A percentile compares a stretch with the other conserved stretches of the same genome.
Conservation (phyloP, 2,329 filamentous ascomycete species). For the Neoarthrinium moseri region DNA sequence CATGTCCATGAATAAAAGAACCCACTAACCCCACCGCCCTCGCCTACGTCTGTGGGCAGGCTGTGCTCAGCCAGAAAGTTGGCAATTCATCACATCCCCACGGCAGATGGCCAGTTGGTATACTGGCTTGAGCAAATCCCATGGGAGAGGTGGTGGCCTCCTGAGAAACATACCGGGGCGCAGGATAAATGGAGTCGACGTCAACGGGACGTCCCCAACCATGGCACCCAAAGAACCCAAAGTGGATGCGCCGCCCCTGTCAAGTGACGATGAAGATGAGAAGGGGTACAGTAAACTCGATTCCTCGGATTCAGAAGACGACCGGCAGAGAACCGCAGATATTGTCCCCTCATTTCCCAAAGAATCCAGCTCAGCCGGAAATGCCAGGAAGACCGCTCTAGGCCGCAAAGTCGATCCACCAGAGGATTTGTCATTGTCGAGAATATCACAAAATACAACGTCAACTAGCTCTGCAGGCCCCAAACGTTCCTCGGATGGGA, state of each 20-base stretch:
- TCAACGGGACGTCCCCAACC: background rate
- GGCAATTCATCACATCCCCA: too few species aligned
- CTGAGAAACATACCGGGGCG: background rate
- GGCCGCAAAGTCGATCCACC: background rate
- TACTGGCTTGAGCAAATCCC: too few species aligned
- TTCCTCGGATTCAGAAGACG: conserved; percentile 1
- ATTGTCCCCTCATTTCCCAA: background rate
- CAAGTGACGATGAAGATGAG: background rate
- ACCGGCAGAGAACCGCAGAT: background rate
- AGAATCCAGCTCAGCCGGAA: background rate
- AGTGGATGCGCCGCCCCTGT: too few species aligned
- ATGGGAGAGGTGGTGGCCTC: too few species aligned
- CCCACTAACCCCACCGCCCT: too few species aligned
- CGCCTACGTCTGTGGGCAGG: too few species aligned
- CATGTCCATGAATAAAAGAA: too few species aligned
- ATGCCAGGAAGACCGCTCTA: background rate
- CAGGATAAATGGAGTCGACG: background rate
- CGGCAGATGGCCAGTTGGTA: too few species aligned
- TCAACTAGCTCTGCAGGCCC: background rate
- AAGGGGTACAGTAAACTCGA: background rate
- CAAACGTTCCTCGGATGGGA: background rate
- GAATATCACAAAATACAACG: background rate
- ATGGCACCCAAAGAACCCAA: background rate
- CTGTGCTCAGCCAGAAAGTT: too few species aligned
- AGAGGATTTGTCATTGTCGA: background rate